Percentiles rank a stretch among this genome's conserved stretches.
Evolutionary conservation across 305 asterid species (phyloP).

Genomic region (Fraxinus latifolia): DNA sequence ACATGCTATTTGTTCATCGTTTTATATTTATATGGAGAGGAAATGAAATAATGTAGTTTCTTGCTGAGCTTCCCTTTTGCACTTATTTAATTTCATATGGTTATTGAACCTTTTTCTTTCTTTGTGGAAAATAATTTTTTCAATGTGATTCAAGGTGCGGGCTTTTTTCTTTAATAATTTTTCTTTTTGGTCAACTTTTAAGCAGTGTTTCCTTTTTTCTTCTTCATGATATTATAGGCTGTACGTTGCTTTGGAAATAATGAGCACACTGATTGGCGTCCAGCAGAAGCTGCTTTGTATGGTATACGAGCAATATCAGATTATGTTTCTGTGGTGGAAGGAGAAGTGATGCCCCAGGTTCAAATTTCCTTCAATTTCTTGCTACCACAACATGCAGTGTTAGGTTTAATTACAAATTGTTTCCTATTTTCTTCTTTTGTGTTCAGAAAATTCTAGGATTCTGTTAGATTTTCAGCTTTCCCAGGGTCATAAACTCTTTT

Average conservation of each 20-base stretch:
- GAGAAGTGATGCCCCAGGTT: slow-evolving; percentile 97
- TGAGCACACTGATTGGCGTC: slow-evolving; percentile 74
- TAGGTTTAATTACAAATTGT: slow-evolving; percentile 17
- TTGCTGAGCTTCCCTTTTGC: slow-evolving; percentile 11
- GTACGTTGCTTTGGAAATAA: slow-evolving; percentile 46
- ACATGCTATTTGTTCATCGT: background rate
- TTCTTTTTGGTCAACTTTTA: slow-evolving; percentile 16
- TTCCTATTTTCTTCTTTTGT: slow-evolving; percentile 3
- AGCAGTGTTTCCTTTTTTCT: slow-evolving; percentile 20
- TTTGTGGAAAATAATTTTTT: background rate
- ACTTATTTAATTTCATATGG: background rate
- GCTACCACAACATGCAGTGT: slow-evolving; percentile 9
- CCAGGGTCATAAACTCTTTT: background rate
- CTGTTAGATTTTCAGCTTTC: slow-evolving; percentile 1
- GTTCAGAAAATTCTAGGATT: background rate
- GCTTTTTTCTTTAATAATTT: slow-evolving; percentile 9
- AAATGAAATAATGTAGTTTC: background rate
- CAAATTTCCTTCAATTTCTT: slow-evolving; percentile 21
- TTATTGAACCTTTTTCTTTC: slow-evolving; percentile 1
- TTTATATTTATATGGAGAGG: background rate
- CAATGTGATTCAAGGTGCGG: background rate
- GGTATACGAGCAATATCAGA: slow-evolving; percentile 93
- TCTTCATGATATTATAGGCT: slow-evolving; percentile 49
- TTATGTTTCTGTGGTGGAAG: slow-evolving; percentile 67
- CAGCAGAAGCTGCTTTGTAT: slow-evolving; percentile 90